Evolutionary conservation across 768 basidiomycete genomes (phyloP).

Genomic region (Mycena leptocephala): DNA sequence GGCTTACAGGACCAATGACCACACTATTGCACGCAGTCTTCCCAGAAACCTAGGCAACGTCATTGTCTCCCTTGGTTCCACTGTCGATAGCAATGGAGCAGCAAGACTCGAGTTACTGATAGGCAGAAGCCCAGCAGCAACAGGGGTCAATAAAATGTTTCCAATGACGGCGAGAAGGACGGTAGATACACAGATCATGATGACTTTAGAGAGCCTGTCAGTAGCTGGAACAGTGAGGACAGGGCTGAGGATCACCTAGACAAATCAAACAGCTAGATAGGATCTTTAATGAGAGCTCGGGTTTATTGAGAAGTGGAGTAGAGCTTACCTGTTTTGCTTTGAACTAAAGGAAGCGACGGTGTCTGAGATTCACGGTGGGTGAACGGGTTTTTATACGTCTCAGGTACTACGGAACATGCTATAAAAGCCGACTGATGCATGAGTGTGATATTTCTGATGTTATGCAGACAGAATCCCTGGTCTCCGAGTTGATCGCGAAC

Average conservation of each 20-base stretch:
- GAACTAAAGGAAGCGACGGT: background rate
- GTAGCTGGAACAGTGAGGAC: background rate
- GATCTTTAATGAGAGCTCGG: background rate
- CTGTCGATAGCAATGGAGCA: background rate
- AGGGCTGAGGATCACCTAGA: background rate
- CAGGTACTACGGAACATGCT: no score
- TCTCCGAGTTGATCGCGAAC: background rate
- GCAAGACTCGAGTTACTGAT: background rate
- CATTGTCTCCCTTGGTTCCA: background rate
- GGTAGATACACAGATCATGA: background rate
- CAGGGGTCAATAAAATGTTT: background rate
- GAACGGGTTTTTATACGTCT: no score
- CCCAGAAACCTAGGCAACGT: background rate
- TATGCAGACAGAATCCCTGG: background rate
- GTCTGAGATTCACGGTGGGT: background rate
- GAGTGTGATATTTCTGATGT: background rate
- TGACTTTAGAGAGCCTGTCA: background rate
- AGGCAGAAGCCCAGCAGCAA: background rate
- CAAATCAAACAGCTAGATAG: background rate
- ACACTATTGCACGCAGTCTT: background rate
- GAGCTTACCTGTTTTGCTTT: background rate
- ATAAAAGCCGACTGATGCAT: background rate
- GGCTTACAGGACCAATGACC: background rate
- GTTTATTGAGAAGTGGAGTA: background rate
- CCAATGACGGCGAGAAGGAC: background rate